phyloP scores from a whole-genome alignment of 352 stramenopile species.

The Pythium pyrilobum region DNA sequence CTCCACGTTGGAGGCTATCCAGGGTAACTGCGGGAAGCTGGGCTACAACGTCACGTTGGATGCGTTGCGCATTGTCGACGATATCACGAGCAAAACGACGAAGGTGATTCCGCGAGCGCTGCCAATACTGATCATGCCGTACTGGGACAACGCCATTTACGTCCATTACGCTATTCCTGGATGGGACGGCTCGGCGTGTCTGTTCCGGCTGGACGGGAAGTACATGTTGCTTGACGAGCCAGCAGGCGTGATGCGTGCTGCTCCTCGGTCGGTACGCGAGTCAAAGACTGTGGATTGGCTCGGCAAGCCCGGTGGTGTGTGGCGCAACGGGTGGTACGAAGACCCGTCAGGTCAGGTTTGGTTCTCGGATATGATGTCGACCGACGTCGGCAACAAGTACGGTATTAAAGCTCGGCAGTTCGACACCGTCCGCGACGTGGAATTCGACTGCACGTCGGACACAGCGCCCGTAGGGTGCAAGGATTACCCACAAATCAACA shows the following conservation, averaged over 20 bases:
- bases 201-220: conserved; percentile 20
- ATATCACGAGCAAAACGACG: conserved; percentile 1
- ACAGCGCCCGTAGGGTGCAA: neutral
- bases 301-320: conserved; percentile 12
- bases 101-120: conserved; percentile 14
- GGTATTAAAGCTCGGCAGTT: conserved; percentile 16
- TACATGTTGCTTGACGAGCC: neutral
- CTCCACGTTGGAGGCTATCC: conserved; percentile 14
- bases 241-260: neutral
- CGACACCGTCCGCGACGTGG: conserved; percentile 2
- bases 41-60: conserved; percentile 26
- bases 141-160: conserved; percentile 23
- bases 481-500: neutral
- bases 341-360: conserved; percentile 8
- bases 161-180: conserved; percentile 18
- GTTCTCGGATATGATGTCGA: conserved; percentile 21
- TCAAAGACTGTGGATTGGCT: conserved; percentile 20
- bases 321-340: conserved; percentile 33
- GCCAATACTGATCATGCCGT: conserved; percentile 31
- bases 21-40: conserved; percentile 9
- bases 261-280: conserved; percentile 10
- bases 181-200: conserved; percentile 22
- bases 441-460: neutral
- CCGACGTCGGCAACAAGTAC: neutral
- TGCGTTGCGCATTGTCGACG: conserved; percentile 17